Evolutionary conservation across 2,329 filamentous ascomycete species (phyloP).

Genomic region (Fusarium sp.): DNA sequence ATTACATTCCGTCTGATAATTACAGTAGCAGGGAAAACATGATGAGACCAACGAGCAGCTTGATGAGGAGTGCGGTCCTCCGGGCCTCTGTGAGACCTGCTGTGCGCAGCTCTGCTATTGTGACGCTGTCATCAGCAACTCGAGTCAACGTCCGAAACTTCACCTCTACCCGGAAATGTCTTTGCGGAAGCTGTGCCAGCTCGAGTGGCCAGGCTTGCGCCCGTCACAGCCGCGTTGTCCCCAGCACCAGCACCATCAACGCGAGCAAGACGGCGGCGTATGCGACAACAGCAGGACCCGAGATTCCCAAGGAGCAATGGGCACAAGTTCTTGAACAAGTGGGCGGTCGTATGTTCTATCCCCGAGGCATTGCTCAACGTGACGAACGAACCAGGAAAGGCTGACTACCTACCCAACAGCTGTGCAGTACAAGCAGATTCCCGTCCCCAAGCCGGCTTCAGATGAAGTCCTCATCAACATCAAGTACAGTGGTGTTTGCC

Average conservation of each 20-base stretch:
- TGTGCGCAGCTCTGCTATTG: slow-evolving; percentile 21
- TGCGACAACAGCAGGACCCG: slow-evolving; percentile 31
- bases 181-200: slow-evolving; percentile 27
- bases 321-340: slow-evolving; percentile 86
- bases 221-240: slow-evolving; percentile 21
- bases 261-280: slow-evolving; percentile 32
- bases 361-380: neutral
- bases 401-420: slow-evolving; percentile 51
- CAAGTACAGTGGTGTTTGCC: slow-evolving; percentile 89
- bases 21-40: neutral
- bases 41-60: slow-evolving; percentile 32
- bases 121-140: slow-evolving; percentile 22
- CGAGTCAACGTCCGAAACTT: slow-evolving; percentile 24
- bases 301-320: slow-evolving; percentile 85
- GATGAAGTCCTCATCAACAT: slow-evolving; percentile 91
- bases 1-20: neutral
- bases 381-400: neutral
- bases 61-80: slow-evolving; percentile 32
- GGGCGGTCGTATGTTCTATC: slow-evolving; percentile 65
- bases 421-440: slow-evolving; percentile 79
- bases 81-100: slow-evolving; percentile 15
- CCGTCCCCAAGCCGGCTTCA: slow-evolving; percentile 80
- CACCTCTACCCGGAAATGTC: slow-evolving; percentile 24
- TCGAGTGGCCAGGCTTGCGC: slow-evolving; percentile 26
- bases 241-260: slow-evolving; percentile 13